Conservation (phyloP, 2,329 filamentous ascomycete genomes). For the Pseudopyricularia cyperi region DNA sequence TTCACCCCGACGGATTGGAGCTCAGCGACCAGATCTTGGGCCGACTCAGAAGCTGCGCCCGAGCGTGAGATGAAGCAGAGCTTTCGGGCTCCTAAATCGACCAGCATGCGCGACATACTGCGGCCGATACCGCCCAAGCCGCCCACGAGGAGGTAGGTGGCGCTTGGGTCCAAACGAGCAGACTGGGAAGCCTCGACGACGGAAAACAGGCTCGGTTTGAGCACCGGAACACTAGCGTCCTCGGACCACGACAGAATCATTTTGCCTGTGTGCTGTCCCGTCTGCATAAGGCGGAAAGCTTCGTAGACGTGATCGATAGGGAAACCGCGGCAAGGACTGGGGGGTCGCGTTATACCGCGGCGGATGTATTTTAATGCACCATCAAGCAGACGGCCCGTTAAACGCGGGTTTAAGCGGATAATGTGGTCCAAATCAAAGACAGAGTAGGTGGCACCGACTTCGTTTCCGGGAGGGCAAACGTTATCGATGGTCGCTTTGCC, state of each 20-base stretch:
- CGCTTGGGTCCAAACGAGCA: slow-evolving; percentile 5
- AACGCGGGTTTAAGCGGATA: slow-evolving; percentile 3
- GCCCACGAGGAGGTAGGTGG: slow-evolving; percentile 11
- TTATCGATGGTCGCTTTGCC: slow-evolving; percentile 17
- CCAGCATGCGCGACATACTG: slow-evolving; percentile 10
- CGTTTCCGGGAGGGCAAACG: slow-evolving; percentile 22
- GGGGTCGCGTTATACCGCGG: slow-evolving; percentile 2
- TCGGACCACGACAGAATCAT: too few species aligned
- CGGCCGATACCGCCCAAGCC: slow-evolving; percentile 12
- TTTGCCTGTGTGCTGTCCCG: slow-evolving; percentile 7
- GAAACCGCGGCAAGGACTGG: slow-evolving; percentile 3
- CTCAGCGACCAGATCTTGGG: slow-evolving; percentile 17
- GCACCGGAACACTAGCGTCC: too few species aligned
- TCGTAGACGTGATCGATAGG: slow-evolving; percentile 4
- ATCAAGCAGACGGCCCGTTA: slow-evolving; percentile 5
- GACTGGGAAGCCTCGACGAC: too few species aligned
- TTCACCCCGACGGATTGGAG: slow-evolving; percentile 17
- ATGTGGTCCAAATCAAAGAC: slow-evolving; percentile 5
- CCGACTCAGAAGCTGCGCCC: slow-evolving; percentile 14
- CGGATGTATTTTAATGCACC: slow-evolving; percentile 4
- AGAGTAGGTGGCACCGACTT: slow-evolving; percentile 5
- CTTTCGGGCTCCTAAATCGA: slow-evolving; percentile 9
- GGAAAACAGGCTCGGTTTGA: too few species aligned
- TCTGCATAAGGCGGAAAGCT: slow-evolving; percentile 6
- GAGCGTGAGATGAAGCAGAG: slow-evolving; percentile 8